Conservation (phyloP, 2,329 filamentous ascomycete species). For the Leptographium radiaticola region DNA sequence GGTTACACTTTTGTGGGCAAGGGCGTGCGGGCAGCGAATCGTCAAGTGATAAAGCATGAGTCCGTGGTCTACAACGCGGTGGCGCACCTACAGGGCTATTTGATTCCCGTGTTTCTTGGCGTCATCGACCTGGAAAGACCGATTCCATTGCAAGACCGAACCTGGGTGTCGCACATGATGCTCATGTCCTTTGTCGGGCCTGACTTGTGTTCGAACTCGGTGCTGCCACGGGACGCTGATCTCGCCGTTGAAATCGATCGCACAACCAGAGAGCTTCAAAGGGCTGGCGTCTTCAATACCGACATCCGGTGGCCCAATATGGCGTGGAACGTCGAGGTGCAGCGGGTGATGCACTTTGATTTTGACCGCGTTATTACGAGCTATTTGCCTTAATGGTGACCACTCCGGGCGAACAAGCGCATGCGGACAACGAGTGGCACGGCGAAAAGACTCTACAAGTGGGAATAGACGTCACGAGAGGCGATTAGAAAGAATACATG, state of each 20-base stretch:
- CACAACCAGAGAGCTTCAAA: neutral
- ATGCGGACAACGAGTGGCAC: no score
- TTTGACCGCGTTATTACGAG: constrained; percentile 4
- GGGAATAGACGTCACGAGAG: no score
- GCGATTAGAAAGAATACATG: no score
- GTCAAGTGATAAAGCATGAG: constrained; percentile 1
- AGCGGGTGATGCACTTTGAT: constrained; percentile 5
- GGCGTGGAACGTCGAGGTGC: constrained; percentile 3
- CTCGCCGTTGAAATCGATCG: neutral
- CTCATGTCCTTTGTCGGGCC: constrained; percentile 7
- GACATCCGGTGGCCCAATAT: neutral
- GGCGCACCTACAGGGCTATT: constrained; percentile 2
- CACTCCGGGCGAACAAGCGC: no score
- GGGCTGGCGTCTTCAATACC: constrained; percentile 1
- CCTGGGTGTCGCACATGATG: constrained; percentile 7
- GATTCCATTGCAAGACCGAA: neutral
- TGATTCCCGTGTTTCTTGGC: constrained; percentile 9
- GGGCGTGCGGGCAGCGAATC: neutral
- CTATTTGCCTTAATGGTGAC: no score
- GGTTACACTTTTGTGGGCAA: constrained; percentile 11
- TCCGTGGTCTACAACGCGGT: constrained; percentile 1
- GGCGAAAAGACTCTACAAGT: no score
- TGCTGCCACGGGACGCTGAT: neutral
- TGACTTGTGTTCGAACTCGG: neutral
- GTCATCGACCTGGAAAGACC: constrained; percentile 3